Evolutionary conservation across 2,329 filamentous ascomycete genomes (phyloP).

Genomic region (Penicillium sp.): DNA sequence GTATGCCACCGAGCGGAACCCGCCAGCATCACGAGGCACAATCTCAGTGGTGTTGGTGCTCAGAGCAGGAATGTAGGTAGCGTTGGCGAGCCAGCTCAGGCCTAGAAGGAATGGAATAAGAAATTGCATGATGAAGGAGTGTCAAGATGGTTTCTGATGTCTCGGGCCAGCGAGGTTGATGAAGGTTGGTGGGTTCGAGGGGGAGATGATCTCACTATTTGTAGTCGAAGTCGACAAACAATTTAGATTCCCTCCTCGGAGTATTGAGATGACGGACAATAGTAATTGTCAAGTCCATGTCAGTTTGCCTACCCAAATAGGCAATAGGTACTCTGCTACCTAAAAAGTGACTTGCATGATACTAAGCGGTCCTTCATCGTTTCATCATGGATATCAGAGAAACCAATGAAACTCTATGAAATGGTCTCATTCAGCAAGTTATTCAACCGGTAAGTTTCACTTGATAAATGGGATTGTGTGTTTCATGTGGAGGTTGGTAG

Average conservation of each 20-base stretch:
- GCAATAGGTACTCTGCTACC: background rate
- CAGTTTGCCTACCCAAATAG: background rate
- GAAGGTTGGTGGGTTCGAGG: background rate
- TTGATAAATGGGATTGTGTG: background rate
- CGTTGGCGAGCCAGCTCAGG: slow-evolving; percentile 13
- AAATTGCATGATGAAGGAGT: slow-evolving; percentile 13
- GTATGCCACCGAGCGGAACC: slow-evolving; percentile 42
- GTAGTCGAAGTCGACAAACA: slow-evolving; percentile 8
- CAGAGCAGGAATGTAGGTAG: slow-evolving; percentile 10
- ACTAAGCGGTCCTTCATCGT: background rate
- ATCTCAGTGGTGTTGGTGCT: slow-evolving; percentile 6
- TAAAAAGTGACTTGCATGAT: background rate
- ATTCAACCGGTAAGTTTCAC: background rate
- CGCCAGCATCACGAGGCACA: slow-evolving; percentile 12
- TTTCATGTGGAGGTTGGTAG: background rate
- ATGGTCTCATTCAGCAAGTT: background rate
- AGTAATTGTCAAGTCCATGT: background rate
- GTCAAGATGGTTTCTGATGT: background rate
- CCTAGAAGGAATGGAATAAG: slow-evolving; percentile 10
- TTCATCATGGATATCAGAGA: background rate
- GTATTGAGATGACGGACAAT: background rate
- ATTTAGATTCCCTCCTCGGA: background rate
- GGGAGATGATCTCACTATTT: slow-evolving; percentile 12
- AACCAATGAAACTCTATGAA: no score
- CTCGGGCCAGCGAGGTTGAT: slow-evolving; percentile 12